Evolutionary conservation across 371 early-diverging fungal species (phyloP).

Genomic region (Apophysomyces sp.): DNA sequence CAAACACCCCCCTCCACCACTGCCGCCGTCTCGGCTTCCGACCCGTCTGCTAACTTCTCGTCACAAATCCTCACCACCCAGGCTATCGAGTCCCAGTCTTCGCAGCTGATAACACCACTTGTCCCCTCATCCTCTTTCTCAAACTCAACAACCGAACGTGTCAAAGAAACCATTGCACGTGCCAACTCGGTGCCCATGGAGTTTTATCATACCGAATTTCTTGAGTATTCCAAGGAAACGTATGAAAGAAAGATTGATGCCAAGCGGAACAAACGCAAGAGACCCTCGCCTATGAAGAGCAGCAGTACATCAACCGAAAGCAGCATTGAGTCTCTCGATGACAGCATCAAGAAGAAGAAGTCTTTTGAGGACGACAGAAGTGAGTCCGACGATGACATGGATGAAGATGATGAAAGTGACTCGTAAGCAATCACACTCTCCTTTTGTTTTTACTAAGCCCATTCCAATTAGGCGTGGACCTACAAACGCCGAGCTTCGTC

Average conservation of each 20-base stretch:
- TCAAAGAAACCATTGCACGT: conserved; percentile 48
- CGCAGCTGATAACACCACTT: conserved; percentile 12
- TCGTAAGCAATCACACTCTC: background rate
- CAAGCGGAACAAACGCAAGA: conserved; percentile 43
- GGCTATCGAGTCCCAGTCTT: background rate
- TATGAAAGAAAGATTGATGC: conserved; percentile 47
- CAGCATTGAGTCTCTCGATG: conserved; percentile 1
- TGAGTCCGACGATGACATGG: conserved; percentile 18
- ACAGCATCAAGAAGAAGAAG: conserved; percentile 23
- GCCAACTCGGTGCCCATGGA: conserved; percentile 51
- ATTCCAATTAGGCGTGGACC: conserved; percentile 8
- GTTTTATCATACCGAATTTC: conserved; percentile 50
- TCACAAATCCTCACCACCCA: background rate
- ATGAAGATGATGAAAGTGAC: conserved; percentile 27
- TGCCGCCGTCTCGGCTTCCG: conserved; percentile 1
- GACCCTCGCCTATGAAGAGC: conserved; percentile 15
- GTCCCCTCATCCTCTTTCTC: conserved; percentile 21
- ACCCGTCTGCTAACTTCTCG: background rate
- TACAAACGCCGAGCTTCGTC: conserved; percentile 39
- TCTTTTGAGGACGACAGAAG: conserved; percentile 21
- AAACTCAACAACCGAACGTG: conserved; percentile 40
- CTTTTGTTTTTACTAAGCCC: background rate
- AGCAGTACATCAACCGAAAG: background rate
- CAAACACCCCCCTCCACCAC: conserved; percentile 26
- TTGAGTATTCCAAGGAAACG: conserved; percentile 49